Evolutionary conservation across 179 eudicot genomes (phyloP).

Genomic region (Beta macrorhiza): DNA sequence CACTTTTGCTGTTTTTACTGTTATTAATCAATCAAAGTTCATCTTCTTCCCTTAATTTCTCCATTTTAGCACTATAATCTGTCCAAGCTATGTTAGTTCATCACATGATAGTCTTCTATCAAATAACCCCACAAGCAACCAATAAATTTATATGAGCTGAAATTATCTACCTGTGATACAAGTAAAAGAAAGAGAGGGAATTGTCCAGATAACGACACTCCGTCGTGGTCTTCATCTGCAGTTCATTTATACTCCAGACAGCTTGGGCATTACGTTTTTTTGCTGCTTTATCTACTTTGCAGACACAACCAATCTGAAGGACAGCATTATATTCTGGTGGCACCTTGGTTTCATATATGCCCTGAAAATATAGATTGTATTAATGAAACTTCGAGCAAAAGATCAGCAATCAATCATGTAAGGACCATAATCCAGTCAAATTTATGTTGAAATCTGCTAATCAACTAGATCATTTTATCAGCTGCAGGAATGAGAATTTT

Average conservation of each 20-base stretch:
- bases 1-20: too few relatives aligned
- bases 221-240: conserved; percentile 92
- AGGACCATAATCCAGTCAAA: neutral
- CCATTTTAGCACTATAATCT: too few relatives aligned
- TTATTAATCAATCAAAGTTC: too few relatives aligned
- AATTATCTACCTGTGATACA: conserved; percentile 77
- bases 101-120: neutral
- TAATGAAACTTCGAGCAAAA: conserved; percentile 7
- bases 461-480: neutral
- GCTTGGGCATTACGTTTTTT: conserved; percentile 70
- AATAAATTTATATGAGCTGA: conserved; percentile 1
- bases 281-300: conserved; percentile 81
- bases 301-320: conserved; percentile 93
- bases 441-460: neutral
- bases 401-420: conserved; percentile 9
- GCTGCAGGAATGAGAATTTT: neutral
- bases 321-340: conserved; percentile 70
- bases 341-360: conserved; percentile 89
- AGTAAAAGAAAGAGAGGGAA: conserved; percentile 75
- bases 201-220: conserved; percentile 82
- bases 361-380: conserved; percentile 47
- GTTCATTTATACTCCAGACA: conserved; percentile 74
- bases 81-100: too few relatives aligned
- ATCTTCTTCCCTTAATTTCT: too few relatives aligned
- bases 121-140: neutral